Base-by-base conservation (phyloP, 352 stramenopile species). In the Globisporangium sylvaticum region DNA sequence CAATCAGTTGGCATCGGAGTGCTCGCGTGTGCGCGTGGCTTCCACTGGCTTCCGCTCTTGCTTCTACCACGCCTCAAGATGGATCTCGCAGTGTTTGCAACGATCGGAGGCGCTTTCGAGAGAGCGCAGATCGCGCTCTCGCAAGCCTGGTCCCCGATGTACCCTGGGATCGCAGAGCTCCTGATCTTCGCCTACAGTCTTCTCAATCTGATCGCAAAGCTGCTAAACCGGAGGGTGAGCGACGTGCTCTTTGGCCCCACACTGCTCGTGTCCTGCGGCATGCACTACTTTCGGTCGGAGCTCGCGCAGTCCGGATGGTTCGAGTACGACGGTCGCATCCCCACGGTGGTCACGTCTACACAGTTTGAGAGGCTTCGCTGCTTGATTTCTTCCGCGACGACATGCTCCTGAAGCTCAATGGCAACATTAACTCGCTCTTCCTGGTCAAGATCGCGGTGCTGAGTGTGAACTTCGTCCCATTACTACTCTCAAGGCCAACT, bases 101-200 rank as follows among this genome's bases (percentile, higher is more conserved):
- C 71, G 2, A 24, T 72, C 20, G 68, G 69, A 0, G 72, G 68
- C 50, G 10, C 42, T 6, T 78, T 73, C 34, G 68, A 78, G 55
- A 71, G 69, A 4, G 18, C 61, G 0, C 68, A 78, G 53, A 46
- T 52, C 18, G 58, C 62, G 2, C 39, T 78, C 0, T 50, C 25
- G 8, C 44, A 73, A 24, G 62, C 69, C 9, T 78, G 71, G 74
- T 78, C 75, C 42, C 34, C 64, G 24, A 74, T 80, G 20, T 80
- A 80, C 27, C 71, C 74, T 3, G 69, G 46, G 10, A 74, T 76
- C 37, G 68, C 46, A 6, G 69, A 77, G 22, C 32, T 74, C 3
- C 12, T 78, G 14, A 46, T 81, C 22, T 52, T 77, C 5, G 54
- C 52, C 55, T 77, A 65, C 52, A 76, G 70, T 46, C 18, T 74